phyloP scores from a whole-genome alignment of 352 stramenopile species.

The Phytophthora podocarpi region DNA sequence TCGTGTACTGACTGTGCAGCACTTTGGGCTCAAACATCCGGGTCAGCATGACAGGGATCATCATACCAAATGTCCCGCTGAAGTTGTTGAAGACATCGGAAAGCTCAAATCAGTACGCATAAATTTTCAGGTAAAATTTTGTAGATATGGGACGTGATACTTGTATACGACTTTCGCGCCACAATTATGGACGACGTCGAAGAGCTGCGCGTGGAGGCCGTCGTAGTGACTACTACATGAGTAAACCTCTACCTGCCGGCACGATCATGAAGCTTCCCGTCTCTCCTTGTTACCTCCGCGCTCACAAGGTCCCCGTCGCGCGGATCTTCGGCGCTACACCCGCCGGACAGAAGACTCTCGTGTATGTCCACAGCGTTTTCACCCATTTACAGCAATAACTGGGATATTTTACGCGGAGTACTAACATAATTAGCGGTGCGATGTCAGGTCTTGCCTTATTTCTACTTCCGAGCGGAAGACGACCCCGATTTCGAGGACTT shows the following conservation, averaged over 20 bases:
- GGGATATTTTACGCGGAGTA: too few species aligned
- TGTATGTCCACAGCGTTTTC: conserved; percentile 93
- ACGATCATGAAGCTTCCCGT: conserved; percentile 51
- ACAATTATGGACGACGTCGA: conserved; percentile 32
- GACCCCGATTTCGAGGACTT: conserved; percentile 68
- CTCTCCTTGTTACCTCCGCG: conserved; percentile 73
- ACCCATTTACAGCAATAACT: too few species aligned
- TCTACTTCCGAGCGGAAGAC: conserved; percentile 84
- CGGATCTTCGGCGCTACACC: conserved; percentile 91
- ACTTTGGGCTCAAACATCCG: too few species aligned
- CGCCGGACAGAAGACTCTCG: conserved; percentile 88
- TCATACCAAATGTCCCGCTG: too few species aligned
- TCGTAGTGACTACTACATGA: conserved; percentile 89
- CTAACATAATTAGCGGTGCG: too few species aligned
- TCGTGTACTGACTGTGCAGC: too few species aligned
- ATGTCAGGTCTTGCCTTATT: conserved; percentile 87
- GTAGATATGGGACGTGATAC: too few species aligned
- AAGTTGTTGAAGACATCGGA: too few species aligned
- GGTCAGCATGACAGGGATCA: too few species aligned
- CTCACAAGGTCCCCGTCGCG: conserved; percentile 81
- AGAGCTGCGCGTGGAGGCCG: conserved; percentile 69
- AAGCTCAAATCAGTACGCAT: too few species aligned
- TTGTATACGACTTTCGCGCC: too few species aligned
- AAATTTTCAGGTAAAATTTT: too few species aligned
- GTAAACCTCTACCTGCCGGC: conserved; percentile 49